Evolutionary conservation across 495 filamentous ascomycete species (phyloP), one percentile per base, ranked within the genome.

Genomic region (Penicillium crystallinum): DNA sequence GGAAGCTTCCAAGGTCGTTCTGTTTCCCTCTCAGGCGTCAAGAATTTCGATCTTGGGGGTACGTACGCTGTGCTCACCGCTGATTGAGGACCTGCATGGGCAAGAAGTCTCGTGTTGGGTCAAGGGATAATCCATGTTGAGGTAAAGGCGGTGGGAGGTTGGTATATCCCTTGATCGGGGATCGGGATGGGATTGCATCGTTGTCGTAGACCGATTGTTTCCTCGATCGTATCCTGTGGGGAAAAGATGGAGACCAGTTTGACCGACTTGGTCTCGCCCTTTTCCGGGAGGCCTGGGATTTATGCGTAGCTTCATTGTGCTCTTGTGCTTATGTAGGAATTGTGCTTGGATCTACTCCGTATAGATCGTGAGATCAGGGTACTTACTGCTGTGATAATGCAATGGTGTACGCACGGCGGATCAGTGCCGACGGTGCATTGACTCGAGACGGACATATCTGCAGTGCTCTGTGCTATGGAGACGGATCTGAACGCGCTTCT

Each of bases 391-490:
- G 3, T 53, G 45, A 59, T 49, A 54, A 46, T 54, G 57, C 41
- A 56, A 31, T 21, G n/a, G 33, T 42, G 46, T 48, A 53, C 58
- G 55, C 56, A 56, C 58, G 41, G 45, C 62, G 55, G 61, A 58
- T 57, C 57, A 23, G 53, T 58, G 56, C 50, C 45, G 55, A 48
- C 39, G 25, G 31, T 55, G 50, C 49, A 52, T 46, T 39, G 25
- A 45, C 30, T 36, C 40, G 38, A 7, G 11, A 33, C 23, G 50
- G 41, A 7, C 25, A 23, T 50, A 25, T 25, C 51, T 54, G 43
- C 51, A 54, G 51, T 54, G 43, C 36, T 46, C 36, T 47, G 50
- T 53, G 50, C 14, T 43, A 6, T 12, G 27, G 22, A 27, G 49
- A 52, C 15, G 23, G 23, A 27, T 27, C 12, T 40, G 37, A 45